phyloP scores from a whole-genome alignment of 2,329 filamentous ascomycete species.

The Exophiala sideris region DNA sequence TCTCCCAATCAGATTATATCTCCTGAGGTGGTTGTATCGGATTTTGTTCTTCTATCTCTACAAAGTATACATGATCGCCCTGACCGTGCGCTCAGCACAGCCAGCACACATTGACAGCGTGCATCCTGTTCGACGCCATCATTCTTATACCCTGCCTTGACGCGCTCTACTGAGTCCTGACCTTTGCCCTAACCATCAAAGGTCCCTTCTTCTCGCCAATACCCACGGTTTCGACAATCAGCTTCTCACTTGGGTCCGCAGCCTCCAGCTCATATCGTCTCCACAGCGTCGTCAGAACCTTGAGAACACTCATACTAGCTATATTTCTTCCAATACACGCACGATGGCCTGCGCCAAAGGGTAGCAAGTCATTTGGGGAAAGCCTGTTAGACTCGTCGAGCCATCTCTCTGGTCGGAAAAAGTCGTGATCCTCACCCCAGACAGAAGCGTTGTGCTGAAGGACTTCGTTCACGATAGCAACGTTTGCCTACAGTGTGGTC shows the following conservation, averaged over 20 bases:
- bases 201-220: constrained; percentile 15
- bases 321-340: constrained; percentile 51
- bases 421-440: constrained; percentile 11
- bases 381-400: constrained; percentile 37
- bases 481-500: constrained; percentile 1
- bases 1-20: too few relatives aligned
- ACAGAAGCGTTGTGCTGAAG: constrained; percentile 12
- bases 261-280: constrained; percentile 7
- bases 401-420: constrained; percentile 51
- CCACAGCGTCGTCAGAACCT: constrained; percentile 9
- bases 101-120: too few relatives aligned
- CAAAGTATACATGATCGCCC: too few relatives aligned
- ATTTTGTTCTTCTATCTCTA: too few relatives aligned
- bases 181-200: constrained; percentile 10
- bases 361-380: constrained; percentile 41
- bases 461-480: constrained; percentile 10
- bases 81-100: too few relatives aligned
- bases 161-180: not conserved
- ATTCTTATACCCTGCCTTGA: too few relatives aligned
- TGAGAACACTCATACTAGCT: constrained; percentile 32
- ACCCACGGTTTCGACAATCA: constrained; percentile 11
- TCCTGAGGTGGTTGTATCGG: too few relatives aligned
- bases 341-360: constrained; percentile 48
- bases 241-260: constrained; percentile 5
- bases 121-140: too few relatives aligned